Evolutionary conservation across 371 early-diverging fungal species (phyloP), one percentile per base, ranked within the genome.

Genomic region (Mortierella polycephala): DNA sequence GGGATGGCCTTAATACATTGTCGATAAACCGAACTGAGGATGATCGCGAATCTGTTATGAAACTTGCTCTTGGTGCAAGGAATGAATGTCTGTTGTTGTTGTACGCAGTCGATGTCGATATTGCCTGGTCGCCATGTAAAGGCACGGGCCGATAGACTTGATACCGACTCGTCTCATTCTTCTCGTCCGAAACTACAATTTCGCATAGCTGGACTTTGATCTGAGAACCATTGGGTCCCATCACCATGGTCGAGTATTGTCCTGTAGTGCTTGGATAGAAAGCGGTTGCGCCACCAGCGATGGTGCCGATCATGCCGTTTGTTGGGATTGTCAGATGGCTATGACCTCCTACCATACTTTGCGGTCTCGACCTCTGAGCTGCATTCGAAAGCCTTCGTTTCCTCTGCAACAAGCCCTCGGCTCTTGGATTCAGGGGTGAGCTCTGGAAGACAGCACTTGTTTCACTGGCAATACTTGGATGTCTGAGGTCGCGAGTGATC

Each of bases 101-200:
- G 30, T 30, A 30, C 4, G 30, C 30, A 16, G 75, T 64, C 42
- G 68, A 45, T 40, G 42, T 49, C 37, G 66, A 16, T n/a, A 40
- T 39, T 8, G 50, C 46, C 18, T 45, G 30, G 9, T 62, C 64
- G 47, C 74, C 63, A 41, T 46, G 46, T 11, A 60, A 47, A 11
- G 63, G 71, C 23, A 70, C 46, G 20, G 76, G 76, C 3, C 76
- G 52, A 54, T 71, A 76, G 42, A 76, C 71, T 42, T 76, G 76
- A 12, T 76, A 76, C n/a, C 76, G 71, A 45, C 54, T 71, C 16
- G 70, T 75, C 56, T 71, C 76, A 39, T 71, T 59, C 61, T 71
- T 76, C 14, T 76, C 76, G 39, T 76, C 76, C n/a, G 76, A 67
- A 12, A 76, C 58, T 0, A 76, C 71, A 67, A 76, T 76, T 50